Evolutionary conservation across 2,329 filamentous ascomycete genomes (phyloP), one percentile per base, ranked within the genome.

Genomic region (Diaporthe ampelina): DNA sequence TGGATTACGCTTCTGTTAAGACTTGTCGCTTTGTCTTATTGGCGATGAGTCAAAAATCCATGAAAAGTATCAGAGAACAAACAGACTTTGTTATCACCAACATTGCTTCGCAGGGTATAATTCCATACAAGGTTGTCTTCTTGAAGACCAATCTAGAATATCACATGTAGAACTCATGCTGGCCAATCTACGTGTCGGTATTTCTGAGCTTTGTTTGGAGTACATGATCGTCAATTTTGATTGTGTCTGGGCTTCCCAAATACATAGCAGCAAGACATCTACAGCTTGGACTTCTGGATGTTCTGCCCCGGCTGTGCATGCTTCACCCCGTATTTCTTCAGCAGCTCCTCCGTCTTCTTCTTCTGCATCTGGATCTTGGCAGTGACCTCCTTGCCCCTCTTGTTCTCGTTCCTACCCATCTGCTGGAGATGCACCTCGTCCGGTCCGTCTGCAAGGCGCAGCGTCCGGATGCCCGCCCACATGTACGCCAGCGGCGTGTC

Each of bases 361-460:
- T 87, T 88, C 86, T 96, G 94, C 81, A 84, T 86, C 78, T 88
- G 84, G 73, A 95, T 91, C 81, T 89, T 89, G 75, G 88, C 86
- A 57, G 92, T 86, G 61, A 92, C 88, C 78, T 88, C 90, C 77
- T 85, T 81, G 73, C 91, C 92, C 77, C 90, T 89, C 83, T 89
- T 93, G 82, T 95, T 95, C 88, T 97, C 94, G 78, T 95, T 95
- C 78, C 89, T 88, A 21, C 94, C 94, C 86, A 97, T 87, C 85
- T 97, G 94, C 82, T 94, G 87, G 77, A 95, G 84, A 83, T 97
- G 97, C 75, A 98, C 97, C 90, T 99, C 97, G 84, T 99, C 97
- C 0, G 97, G 97, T 0, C 97, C 97, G 84, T 99, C 97, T 0
- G 95, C 95, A 78, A 98, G 91, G 76, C 94, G 89, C 84, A 98